A percentile compares a stretch with the other conserved stretches of the same genome.
Evolutionary conservation across 1,139 yeast species (phyloP).

Genomic region (Taphrina communis): DNA sequence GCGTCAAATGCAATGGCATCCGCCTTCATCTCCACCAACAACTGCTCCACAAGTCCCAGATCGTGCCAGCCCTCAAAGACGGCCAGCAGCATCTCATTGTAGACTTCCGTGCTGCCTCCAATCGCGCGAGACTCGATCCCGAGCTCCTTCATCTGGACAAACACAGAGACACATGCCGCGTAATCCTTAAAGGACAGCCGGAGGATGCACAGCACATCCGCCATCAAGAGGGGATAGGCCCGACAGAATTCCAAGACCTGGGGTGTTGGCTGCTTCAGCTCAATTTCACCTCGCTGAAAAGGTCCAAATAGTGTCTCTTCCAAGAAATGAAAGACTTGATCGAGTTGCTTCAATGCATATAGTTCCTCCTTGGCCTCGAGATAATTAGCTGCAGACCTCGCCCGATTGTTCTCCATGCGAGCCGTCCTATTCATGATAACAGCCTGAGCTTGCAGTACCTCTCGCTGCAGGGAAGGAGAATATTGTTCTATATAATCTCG

Average conservation of each 20-base stretch:
- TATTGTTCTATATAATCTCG: constrained; percentile 27
- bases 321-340: constrained; percentile 39
- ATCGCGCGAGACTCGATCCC: constrained; percentile 53
- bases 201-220: constrained; percentile 48
- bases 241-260: constrained; percentile 39
- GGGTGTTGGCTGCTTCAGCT: constrained; percentile 43
- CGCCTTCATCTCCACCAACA: constrained; percentile 55
- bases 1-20: constrained; percentile 51
- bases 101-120: constrained; percentile 55
- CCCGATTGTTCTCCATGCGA: constrained; percentile 23
- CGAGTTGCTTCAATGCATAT: constrained; percentile 42
- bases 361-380: constrained; percentile 35
- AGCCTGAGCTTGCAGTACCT: constrained; percentile 20
- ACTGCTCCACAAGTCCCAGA: constrained; percentile 51
- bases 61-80: constrained; percentile 56
- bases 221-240: constrained; percentile 47
- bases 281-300: constrained; percentile 40
- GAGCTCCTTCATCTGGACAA: constrained; percentile 53
- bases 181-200: constrained; percentile 52
- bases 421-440: constrained; percentile 34
- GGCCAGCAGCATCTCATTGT: constrained; percentile 53
- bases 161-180: constrained; percentile 54
- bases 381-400: constrained; percentile 39
- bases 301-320: constrained; percentile 45
- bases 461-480: constrained; percentile 43